These are phyloP conservation scores for Cryphonectria radicalis DNA, from an alignment of 2,329 filamentous ascomycete species.

Conservation along the genomic window DNA sequence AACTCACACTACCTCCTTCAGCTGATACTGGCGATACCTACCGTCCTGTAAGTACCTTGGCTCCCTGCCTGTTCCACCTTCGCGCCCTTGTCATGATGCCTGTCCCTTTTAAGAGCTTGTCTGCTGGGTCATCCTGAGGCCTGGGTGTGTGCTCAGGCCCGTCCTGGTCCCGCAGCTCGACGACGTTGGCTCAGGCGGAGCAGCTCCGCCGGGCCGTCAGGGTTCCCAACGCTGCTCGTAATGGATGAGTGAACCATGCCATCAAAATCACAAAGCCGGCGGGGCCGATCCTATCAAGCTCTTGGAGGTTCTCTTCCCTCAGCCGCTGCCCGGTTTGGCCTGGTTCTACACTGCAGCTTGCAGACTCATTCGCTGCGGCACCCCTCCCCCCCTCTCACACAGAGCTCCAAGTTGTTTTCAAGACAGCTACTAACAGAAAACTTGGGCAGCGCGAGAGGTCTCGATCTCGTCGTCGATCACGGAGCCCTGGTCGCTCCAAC, in stretches of 20 bases:
- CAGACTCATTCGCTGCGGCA: neutral
- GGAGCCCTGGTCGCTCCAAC: conserved; percentile 73
- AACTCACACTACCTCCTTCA: conserved; percentile 47
- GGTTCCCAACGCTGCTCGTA: conserved; percentile 20
- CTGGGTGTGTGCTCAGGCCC: neutral
- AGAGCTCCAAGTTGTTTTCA: neutral
- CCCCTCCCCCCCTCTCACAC: neutral
- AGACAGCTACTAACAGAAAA: conserved; percentile 38
- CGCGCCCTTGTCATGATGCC: neutral
- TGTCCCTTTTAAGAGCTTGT: neutral
- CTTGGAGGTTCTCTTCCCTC: conserved; percentile 1
- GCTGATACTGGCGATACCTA: conserved; percentile 66
- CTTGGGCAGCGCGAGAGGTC: conserved; percentile 76
- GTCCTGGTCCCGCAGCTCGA: conserved; percentile 11
- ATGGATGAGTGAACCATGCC: conserved; percentile 16
- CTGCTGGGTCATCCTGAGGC: neutral
- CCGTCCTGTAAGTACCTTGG: conserved; percentile 57
- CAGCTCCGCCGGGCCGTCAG: conserved; percentile 21
- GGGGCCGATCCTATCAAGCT: conserved; percentile 6
- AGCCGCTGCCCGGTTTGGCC: neutral
- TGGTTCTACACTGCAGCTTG: neutral
- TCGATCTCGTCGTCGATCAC: conserved; percentile 80
- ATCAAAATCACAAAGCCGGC: conserved; percentile 8
- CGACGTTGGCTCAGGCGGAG: neutral
- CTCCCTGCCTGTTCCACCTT: conserved; percentile 2